Percentiles rank a stretch among this genome's conserved stretches.
These are phyloP conservation scores for Chaetothyriales sp. DNA, from an alignment of 2,329 filamentous ascomycete species.

Conservation along the genomic window DNA sequence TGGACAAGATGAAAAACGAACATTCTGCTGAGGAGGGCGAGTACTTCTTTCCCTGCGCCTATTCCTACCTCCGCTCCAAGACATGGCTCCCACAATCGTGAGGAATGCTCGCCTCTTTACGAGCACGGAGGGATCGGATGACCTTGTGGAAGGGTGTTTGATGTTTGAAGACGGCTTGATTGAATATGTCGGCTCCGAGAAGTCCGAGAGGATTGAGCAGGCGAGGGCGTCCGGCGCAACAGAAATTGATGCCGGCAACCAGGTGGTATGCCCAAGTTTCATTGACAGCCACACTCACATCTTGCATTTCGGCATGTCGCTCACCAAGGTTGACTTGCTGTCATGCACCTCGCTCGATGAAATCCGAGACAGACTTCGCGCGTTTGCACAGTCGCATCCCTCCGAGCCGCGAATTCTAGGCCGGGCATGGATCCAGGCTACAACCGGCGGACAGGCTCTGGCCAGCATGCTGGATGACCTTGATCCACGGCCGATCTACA, in stretches of 20 bases:
- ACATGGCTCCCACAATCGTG: neutral
- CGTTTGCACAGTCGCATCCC: conserved; percentile 26
- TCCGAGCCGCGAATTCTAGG: conserved; percentile 29
- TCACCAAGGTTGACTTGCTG: conserved; percentile 30
- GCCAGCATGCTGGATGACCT: conserved; percentile 35
- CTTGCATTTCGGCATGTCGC: conserved; percentile 31
- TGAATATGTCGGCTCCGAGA: conserved; percentile 24
- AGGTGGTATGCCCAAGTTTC: conserved; percentile 31
- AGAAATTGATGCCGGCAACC: conserved; percentile 7
- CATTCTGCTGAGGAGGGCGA: neutral
- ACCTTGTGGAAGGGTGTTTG: conserved; percentile 19
- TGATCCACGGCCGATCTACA: conserved; percentile 33
- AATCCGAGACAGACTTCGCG: conserved; percentile 27
- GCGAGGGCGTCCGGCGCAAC: conserved; percentile 14
- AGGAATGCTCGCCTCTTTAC: conserved; percentile 3
- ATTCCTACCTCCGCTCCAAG: neutral
- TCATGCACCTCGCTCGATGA: conserved; percentile 27
- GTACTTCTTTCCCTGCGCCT: neutral
- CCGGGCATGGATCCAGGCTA: conserved; percentile 33
- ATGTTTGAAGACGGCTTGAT: conserved; percentile 28
- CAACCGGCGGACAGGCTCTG: conserved; percentile 28
- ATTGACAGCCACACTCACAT: conserved; percentile 36
- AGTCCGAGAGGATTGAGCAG: conserved; percentile 14
- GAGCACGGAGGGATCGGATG: neutral
- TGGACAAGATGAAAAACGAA: neutral